Evolutionary conservation across 257 asterid genomes (phyloP).

Genomic region (Solanum phureja): DNA sequence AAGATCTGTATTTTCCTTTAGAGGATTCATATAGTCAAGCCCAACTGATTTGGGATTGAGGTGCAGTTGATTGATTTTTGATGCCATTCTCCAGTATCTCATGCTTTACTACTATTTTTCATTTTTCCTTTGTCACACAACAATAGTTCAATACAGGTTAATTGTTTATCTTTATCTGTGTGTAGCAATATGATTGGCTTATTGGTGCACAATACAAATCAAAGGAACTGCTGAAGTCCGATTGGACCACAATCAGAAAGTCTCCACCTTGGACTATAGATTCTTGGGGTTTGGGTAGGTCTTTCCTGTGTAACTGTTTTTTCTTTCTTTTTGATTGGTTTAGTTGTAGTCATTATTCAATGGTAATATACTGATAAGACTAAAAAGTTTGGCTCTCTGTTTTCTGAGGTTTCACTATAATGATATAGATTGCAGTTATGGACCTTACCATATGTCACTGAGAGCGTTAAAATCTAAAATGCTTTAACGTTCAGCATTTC

Average conservation of each 20-base stretch:
- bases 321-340: not conserved
- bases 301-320: not conserved
- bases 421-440: not conserved
- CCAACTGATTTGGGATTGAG: not conserved
- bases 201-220: conserved; percentile 93
- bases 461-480: not conserved
- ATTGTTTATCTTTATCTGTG: conserved; percentile 4
- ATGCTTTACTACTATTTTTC: not conserved
- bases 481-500: not conserved
- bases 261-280: conserved; percentile 96
- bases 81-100: not conserved
- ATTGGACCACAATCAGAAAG: conserved; percentile 78
- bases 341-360: not conserved
- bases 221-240: conserved; percentile 78
- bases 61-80: not conserved
- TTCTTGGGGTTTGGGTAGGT: conserved; percentile 99
- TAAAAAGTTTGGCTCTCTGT: not conserved
- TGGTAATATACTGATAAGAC: not conserved
- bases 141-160: not conserved
- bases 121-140: not conserved
- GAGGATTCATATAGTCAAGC: not conserved
- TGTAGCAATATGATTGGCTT: conserved; percentile 98
- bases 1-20: not conserved
- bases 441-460: not conserved
- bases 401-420: not conserved